A percentile compares a stretch with the other conserved stretches of the same genome.
phyloP scores from a whole-genome alignment of 768 basidiomycete genomes.

The Lactarius vividus region DNA sequence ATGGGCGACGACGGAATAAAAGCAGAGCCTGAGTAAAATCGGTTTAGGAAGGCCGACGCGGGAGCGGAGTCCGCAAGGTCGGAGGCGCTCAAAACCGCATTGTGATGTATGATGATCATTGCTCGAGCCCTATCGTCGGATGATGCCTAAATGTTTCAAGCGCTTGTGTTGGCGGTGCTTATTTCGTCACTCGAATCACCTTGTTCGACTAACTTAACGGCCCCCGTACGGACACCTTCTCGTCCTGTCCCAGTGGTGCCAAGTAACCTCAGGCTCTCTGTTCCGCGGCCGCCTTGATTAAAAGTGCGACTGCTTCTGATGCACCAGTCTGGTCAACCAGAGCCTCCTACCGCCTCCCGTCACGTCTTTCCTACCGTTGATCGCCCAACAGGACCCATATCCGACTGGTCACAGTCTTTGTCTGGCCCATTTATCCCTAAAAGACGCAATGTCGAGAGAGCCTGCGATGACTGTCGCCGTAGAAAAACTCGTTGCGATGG shows the following conservation, averaged over 20 bases:
- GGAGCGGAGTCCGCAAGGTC: neutral
- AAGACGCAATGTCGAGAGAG: constrained; percentile 37
- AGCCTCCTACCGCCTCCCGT: constrained; percentile 15
- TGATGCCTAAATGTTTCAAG: constrained; percentile 8
- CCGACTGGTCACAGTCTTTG: constrained; percentile 17
- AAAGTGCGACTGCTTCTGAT: constrained; percentile 7
- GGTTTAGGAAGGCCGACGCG: neutral
- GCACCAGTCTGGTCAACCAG: constrained; percentile 13
- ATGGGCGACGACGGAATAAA: neutral
- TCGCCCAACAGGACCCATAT: neutral
- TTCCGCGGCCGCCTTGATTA: constrained; percentile 20
- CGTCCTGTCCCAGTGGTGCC: constrained; percentile 4
- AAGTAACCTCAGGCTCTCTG: neutral
- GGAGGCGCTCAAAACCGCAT: neutral
- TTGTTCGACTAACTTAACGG: constrained; percentile 18
- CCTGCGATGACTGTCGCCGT: constrained; percentile 37
- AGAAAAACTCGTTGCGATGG: constrained; percentile 38
- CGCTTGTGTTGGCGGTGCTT: constrained; percentile 11
- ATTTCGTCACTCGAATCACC: constrained; percentile 4
- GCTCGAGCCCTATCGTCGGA: constrained; percentile 12
- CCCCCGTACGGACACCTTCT: constrained; percentile 15
- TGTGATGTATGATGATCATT: constrained; percentile 12
- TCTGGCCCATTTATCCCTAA: constrained; percentile 30
- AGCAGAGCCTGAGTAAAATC: neutral
- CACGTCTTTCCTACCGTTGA: constrained; percentile 1